Percentiles rank a stretch among this genome's conserved stretches.
Conservation (phyloP, 2,329 filamentous ascomycete genomes). For the Diplodia scrobiculata region DNA sequence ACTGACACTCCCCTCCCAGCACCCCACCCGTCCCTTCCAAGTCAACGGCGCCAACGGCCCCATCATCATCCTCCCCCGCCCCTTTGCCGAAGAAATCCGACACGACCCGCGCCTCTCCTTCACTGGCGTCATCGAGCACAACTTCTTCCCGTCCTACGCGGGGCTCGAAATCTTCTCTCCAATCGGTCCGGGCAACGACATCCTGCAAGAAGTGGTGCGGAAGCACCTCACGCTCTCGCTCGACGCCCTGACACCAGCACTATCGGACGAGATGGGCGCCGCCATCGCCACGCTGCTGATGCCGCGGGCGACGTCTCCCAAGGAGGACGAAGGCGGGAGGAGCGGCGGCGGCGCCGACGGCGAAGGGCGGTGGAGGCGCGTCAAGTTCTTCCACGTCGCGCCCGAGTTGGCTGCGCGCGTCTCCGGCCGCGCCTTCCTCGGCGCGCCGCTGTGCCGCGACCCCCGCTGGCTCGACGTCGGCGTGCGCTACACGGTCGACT, state of each 20-base stretch:
- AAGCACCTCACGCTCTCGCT: constrained; percentile 15
- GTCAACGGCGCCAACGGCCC: constrained; percentile 22
- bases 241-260: background rate
- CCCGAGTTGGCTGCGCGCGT: constrained; percentile 45
- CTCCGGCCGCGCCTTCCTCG: constrained; percentile 42
- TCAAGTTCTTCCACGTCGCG: constrained; percentile 35
- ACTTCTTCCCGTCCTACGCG: constrained; percentile 15
- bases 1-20: background rate
- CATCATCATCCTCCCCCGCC: background rate
- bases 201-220: constrained; percentile 6
- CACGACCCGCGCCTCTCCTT: constrained; percentile 13
- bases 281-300: background rate
- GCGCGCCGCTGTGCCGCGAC: constrained; percentile 44
- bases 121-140: constrained; percentile 24
- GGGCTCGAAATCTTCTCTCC: constrained; percentile 14
- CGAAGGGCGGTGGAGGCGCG: constrained; percentile 13
- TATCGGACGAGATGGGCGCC: background rate
- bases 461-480: constrained; percentile 45
- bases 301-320: background rate
- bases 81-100: constrained; percentile 12
- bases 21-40: background rate
- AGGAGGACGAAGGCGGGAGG: too few relatives aligned
- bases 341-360: too few relatives aligned
- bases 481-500: constrained; percentile 43
- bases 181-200: constrained; percentile 19